Conservation (phyloP, 2,329 filamentous ascomycete species). For the Dissoconium aciculare region DNA sequence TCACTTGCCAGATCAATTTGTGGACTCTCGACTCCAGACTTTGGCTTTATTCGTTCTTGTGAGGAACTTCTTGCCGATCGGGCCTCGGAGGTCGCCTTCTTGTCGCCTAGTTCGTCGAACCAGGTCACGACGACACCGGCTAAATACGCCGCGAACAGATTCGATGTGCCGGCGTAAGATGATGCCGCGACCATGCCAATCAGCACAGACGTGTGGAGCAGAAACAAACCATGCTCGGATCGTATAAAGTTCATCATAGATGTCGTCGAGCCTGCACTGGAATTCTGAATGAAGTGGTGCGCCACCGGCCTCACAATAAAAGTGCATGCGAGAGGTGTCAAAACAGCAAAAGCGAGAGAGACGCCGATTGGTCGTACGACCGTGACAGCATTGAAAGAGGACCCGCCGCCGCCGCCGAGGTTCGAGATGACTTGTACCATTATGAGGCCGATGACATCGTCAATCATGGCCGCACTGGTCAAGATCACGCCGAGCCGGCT, state of each 20-base stretch:
- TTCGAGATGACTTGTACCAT: constrained; percentile 64
- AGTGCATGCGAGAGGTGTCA: constrained; percentile 34
- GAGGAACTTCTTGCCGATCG: not conserved
- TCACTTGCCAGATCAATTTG: not conserved
- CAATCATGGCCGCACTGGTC: constrained; percentile 62
- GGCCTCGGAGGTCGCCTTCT: not conserved
- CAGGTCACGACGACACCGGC: constrained; percentile 44
- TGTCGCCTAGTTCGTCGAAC: constrained; percentile 34
- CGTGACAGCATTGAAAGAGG: constrained; percentile 16
- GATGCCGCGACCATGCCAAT: constrained; percentile 36
- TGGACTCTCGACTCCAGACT: too few relatives aligned
- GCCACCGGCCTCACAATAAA: constrained; percentile 33
- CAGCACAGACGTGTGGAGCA: constrained; percentile 37
- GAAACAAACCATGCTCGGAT: constrained; percentile 27
- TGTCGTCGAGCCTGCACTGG: not conserved
- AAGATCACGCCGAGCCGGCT: constrained; percentile 48
- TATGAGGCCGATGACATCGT: constrained; percentile 63
- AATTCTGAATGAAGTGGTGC: not conserved
- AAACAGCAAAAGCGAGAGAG: constrained; percentile 36
- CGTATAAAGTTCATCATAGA: not conserved
- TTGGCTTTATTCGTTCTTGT: too few relatives aligned
- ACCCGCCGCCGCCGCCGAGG: constrained; percentile 35
- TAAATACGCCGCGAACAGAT: constrained; percentile 46
- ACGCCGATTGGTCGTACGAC: constrained; percentile 39
- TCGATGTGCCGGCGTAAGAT: constrained; percentile 47